These are phyloP conservation scores for Neonectria sp. DNA, from an alignment of 2,329 filamentous ascomycete species.

Conservation along the genomic window DNA sequence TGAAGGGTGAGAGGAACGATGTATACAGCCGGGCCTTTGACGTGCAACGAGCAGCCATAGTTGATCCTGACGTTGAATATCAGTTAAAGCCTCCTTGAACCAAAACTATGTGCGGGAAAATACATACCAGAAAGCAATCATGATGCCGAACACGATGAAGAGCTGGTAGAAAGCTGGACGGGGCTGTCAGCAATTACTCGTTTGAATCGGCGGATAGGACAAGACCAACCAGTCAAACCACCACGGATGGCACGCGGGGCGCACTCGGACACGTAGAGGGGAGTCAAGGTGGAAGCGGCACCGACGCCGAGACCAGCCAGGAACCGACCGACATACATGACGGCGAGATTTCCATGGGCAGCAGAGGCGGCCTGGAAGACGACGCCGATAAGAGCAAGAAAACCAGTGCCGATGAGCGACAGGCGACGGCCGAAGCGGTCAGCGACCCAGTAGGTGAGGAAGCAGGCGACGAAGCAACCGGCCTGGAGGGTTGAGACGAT, in stretches of 20 bases:
- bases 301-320: constrained; percentile 65
- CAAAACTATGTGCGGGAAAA: constrained; percentile 35
- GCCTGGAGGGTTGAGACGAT: constrained; percentile 80
- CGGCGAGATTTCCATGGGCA: constrained; percentile 66
- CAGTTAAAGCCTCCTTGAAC: constrained; percentile 11
- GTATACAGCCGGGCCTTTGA: constrained; percentile 65
- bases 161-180: constrained; percentile 62
- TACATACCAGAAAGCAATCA: constrained; percentile 59
- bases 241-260: constrained; percentile 66
- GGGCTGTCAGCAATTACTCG: neutral
- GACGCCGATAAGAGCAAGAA: constrained; percentile 73
- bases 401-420: constrained; percentile 69
- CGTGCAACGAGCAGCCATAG: constrained; percentile 65
- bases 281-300: constrained; percentile 62
- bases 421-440: constrained; percentile 70
- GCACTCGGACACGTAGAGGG: constrained; percentile 64
- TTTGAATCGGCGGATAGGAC: neutral
- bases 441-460: constrained; percentile 68
- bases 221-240: constrained; percentile 59
- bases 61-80: constrained; percentile 67
- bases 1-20: constrained; percentile 77
- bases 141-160: constrained; percentile 62
- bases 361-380: constrained; percentile 74
- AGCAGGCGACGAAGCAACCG: constrained; percentile 76
- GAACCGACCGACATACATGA: constrained; percentile 77